These are phyloP conservation scores for Hypoxylon sp. DNA, from an alignment of 2,329 filamentous ascomycete genomes.

Conservation along the genomic window DNA sequence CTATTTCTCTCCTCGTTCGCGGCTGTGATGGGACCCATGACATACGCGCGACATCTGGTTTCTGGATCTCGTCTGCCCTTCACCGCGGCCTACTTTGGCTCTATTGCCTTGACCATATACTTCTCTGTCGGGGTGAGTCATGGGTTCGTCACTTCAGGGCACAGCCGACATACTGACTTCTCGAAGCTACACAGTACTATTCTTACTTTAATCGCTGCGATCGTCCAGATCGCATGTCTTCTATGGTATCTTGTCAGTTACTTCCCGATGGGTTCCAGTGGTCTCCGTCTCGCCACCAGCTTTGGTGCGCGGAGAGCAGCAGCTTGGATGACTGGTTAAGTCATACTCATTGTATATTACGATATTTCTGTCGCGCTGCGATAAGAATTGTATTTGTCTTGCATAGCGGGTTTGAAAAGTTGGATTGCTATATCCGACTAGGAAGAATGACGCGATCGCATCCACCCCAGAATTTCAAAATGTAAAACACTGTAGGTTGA, in stretches of 20 bases:
- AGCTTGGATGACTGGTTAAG: slow-evolving; percentile 85
- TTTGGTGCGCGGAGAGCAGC: slow-evolving; percentile 88
- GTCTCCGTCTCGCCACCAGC: slow-evolving; percentile 84
- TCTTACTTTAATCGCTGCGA: slow-evolving; percentile 84
- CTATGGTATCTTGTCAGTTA: slow-evolving; percentile 97
- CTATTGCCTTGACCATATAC: slow-evolving; percentile 88
- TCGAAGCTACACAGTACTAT: slow-evolving; percentile 82
- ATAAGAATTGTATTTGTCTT: slow-evolving; percentile 13
- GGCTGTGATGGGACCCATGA: slow-evolving; percentile 89
- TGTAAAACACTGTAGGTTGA: slow-evolving; percentile 4
- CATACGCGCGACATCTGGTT: slow-evolving; percentile 85
- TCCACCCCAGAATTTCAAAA: not conserved
- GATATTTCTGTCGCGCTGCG: slow-evolving; percentile 18
- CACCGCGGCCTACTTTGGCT: slow-evolving; percentile 94
- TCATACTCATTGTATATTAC: slow-evolving; percentile 28
- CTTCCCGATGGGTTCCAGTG: slow-evolving; percentile 94
- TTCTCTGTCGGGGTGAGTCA: slow-evolving; percentile 89
- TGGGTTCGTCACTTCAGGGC: slow-evolving; percentile 1
- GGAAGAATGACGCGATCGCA: slow-evolving; percentile 3
- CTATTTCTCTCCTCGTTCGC: slow-evolving; percentile 94
- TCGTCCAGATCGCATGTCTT: slow-evolving; percentile 85
- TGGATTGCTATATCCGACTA: slow-evolving; percentile 9
- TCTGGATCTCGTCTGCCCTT: slow-evolving; percentile 90
- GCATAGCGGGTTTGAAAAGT: slow-evolving; percentile 6
- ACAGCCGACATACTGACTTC: slow-evolving; percentile 39